Percentiles rank a stretch among this genome's conserved stretches.
Evolutionary conservation across 768 basidiomycete genomes (phyloP).

Genomic region (Russula dissimulans): DNA sequence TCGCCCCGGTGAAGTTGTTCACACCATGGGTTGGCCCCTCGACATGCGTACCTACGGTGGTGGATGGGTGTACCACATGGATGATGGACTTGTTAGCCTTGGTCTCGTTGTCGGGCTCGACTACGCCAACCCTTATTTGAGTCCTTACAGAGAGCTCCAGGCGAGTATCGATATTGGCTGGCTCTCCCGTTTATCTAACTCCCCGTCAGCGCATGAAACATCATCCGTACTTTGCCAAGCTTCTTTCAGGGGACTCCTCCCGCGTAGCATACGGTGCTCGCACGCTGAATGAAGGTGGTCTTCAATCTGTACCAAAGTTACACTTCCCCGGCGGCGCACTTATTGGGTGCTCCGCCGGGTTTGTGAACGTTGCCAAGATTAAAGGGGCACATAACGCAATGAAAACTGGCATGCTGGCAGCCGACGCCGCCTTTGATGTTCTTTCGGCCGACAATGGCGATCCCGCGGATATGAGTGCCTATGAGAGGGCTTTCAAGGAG

Average conservation of each 20-base stretch:
- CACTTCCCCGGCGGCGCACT: constrained; percentile 92
- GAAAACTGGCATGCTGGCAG: constrained; percentile 98
- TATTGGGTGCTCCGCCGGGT: constrained; percentile 92
- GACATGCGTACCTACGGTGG: constrained; percentile 79
- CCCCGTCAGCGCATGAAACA: constrained; percentile 78
- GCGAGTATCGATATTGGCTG: constrained; percentile 32
- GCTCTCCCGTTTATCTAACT: neutral
- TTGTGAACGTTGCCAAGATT: constrained; percentile 95
- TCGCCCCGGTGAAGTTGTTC: constrained; percentile 75
- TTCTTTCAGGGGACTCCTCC: constrained; percentile 61
- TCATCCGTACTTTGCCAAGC: constrained; percentile 81
- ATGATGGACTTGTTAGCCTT: constrained; percentile 76
- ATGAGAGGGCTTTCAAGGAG: constrained; percentile 55
- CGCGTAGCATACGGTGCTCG: constrained; percentile 90
- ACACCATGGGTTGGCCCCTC: constrained; percentile 92
- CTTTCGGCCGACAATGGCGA: constrained; percentile 30
- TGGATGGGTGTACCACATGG: constrained; percentile 95
- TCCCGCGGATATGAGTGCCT: constrained; percentile 57
- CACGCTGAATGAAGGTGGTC: constrained; percentile 85
- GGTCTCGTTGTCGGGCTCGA: constrained; percentile 92
- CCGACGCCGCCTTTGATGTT: constrained; percentile 71
- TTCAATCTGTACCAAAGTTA: constrained; percentile 80
- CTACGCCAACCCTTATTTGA: constrained; percentile 88
- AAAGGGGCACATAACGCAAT: constrained; percentile 99
- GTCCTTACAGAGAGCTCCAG: constrained; percentile 90